phyloP scores from a whole-genome alignment of 768 basidiomycete genomes.

The Suillus weaverae region DNA sequence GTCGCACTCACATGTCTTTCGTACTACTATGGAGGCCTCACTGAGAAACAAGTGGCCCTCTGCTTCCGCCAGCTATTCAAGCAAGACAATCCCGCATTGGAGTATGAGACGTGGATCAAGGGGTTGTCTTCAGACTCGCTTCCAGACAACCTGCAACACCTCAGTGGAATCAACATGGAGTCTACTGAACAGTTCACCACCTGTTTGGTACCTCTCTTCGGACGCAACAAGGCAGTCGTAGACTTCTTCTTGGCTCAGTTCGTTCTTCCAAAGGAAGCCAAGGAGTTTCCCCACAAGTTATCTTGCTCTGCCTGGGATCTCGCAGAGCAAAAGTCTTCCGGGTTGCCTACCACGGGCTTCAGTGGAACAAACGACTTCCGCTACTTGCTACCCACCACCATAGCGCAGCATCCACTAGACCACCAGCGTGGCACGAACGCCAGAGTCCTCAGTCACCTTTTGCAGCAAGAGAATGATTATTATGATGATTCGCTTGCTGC shows the following conservation, averaged over 20 bases:
- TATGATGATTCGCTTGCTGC: conserved; percentile 27
- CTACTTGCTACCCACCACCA: conserved; percentile 21
- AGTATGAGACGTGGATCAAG: conserved; percentile 44
- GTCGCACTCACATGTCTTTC: conserved; percentile 46
- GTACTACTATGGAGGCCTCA: conserved; percentile 51
- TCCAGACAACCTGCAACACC: conserved; percentile 30
- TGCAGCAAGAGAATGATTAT: conserved; percentile 37
- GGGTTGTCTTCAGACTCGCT: conserved; percentile 15
- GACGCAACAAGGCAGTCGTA: conserved; percentile 37
- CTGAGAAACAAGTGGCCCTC: conserved; percentile 34
- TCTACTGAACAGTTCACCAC: conserved; percentile 34
- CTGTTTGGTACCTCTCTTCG: conserved; percentile 36
- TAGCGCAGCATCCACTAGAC: conserved; percentile 30
- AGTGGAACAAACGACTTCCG: conserved; percentile 57
- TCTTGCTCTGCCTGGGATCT: conserved; percentile 55
- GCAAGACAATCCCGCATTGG: conserved; percentile 39
- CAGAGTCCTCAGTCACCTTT: conserved; percentile 27
- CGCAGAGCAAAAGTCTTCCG: conserved; percentile 34
- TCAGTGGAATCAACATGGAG: conserved; percentile 44
- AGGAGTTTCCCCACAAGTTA: conserved; percentile 48
- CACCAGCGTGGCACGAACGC: conserved; percentile 47
- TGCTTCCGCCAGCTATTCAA: conserved; percentile 41
- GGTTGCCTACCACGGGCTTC: conserved; percentile 46
- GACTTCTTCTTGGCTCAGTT: conserved; percentile 47
- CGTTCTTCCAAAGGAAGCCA: conserved; percentile 52